Evolutionary conservation across 2,329 filamentous ascomycete genomes (phyloP), one percentile per base, ranked within the genome.

Genomic region (Domatiomyces globalis): DNA sequence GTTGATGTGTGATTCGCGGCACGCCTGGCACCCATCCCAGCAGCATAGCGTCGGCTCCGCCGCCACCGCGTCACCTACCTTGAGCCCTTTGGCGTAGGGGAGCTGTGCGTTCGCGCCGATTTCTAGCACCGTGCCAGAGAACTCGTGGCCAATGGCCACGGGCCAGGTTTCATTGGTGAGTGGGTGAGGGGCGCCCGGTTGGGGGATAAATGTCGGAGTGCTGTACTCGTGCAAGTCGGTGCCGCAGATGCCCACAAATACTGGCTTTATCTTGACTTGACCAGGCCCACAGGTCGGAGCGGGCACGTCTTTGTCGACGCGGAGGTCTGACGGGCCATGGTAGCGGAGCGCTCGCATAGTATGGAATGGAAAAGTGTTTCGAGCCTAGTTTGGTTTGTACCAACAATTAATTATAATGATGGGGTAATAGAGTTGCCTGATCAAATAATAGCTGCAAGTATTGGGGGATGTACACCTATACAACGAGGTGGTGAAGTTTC

Each of bases 81-180:
- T 67, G 46, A 82, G 66, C 60, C 54, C 51, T 19, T 42, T n/a
- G 9, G 55, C 48, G 18, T 57, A 58, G 4, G 53, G 64, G 1
- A 79, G 73, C 1, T 66, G 70, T 15, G 33, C 33, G 12, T 15
- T 39, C 0, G 67, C 60, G 0, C 80, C 80, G n/a, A 83, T 66
- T 56, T 81, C 77, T 9, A 73, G 69, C 29, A 84, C 68, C 1
- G 73, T 71, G 9, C 80, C 81, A 2, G 73, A 76, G 63, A 84
- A 80, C 61, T 84, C 81, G 60, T 84, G 81, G 22, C 81, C 81
- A 8, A 84, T 68, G 0, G 73, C 79, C 8, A 83, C 70, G 2
- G 80, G 81, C 36, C 78, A 70, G 1, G 67, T 69, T 51, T 77
- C 76, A 29, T 72, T 68, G 0, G 79, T 83, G 19, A 83, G 63